Percentiles rank a stretch among this genome's conserved stretches.
Conservation (phyloP, 768 basidiomycete genomes). For the Agrocybe praecox region DNA sequence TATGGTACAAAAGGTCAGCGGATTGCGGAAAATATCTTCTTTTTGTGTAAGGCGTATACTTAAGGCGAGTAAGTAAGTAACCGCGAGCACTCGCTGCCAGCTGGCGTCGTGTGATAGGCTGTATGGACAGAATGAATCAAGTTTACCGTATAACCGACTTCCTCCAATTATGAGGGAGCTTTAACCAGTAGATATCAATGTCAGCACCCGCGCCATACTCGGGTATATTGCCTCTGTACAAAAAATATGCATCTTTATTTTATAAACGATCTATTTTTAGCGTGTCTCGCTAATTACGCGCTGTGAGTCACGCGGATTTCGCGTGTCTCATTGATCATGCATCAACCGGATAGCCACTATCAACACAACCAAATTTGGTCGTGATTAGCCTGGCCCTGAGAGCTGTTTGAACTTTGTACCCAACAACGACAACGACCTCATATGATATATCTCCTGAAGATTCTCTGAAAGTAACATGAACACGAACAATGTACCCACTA, state of each 20-base stretch:
- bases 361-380: too few species aligned
- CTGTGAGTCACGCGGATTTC: too few species aligned
- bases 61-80: background rate
- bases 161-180: background rate
- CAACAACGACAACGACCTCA: background rate
- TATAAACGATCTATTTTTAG: too few species aligned
- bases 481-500: constrained; percentile 41
- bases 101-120: background rate
- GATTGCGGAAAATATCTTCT: background rate
- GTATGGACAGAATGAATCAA: background rate
- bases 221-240: too few species aligned
- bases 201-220: too few species aligned
- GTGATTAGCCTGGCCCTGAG: too few species aligned
- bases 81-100: background rate
- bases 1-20: background rate
- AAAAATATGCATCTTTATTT: too few species aligned
- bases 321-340: too few species aligned
- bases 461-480: constrained; percentile 24
- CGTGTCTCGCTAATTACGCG: too few species aligned
- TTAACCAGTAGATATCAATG: background rate
- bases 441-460: too few species aligned
- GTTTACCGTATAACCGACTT: background rate
- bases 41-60: background rate
- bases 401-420: too few species aligned
- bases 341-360: too few species aligned